These are phyloP conservation scores for Talaromyces albobiverticillius DNA, from an alignment of 2,329 filamentous ascomycete genomes.

Conservation along the genomic window DNA sequence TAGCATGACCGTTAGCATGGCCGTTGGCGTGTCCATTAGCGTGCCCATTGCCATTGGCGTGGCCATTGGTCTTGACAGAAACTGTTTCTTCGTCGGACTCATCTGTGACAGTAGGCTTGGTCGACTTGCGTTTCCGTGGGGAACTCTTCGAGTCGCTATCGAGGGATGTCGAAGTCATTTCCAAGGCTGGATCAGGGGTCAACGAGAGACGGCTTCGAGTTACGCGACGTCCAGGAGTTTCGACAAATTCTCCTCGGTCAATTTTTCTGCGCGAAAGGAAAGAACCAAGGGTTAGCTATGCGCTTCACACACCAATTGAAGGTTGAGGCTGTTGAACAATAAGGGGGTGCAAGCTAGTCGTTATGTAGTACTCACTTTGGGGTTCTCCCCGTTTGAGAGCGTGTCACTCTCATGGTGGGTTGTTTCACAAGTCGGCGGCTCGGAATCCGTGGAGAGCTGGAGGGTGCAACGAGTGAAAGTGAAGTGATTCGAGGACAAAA, in stretches of 20 bases:
- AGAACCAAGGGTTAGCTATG: background rate
- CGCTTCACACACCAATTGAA: background rate
- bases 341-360: constrained; percentile 13
- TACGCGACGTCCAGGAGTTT: constrained; percentile 48
- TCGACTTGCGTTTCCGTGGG: constrained; percentile 29
- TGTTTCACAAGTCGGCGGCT: background rate
- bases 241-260: constrained; percentile 50
- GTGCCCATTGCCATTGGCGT: constrained; percentile 20
- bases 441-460: constrained; percentile 11
- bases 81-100: constrained; percentile 22
- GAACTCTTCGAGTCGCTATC: constrained; percentile 23
- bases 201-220: constrained; percentile 41
- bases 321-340: constrained; percentile 6
- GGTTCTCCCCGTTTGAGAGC: constrained; percentile 52
- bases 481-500: background rate
- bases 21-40: constrained; percentile 16
- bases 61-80: constrained; percentile 23
- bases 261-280: constrained; percentile 44
- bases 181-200: constrained; percentile 29
- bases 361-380: constrained; percentile 43
- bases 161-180: constrained; percentile 25
- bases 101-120: constrained; percentile 28
- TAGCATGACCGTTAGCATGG: constrained; percentile 29
- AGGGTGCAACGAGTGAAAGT: background rate
- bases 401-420: constrained; percentile 46